Percentiles rank a stretch among this genome's conserved stretches.
Evolutionary conservation across 129 eudicot genomes (phyloP).

Genomic region (Ambrosia artemisiifolia): DNA sequence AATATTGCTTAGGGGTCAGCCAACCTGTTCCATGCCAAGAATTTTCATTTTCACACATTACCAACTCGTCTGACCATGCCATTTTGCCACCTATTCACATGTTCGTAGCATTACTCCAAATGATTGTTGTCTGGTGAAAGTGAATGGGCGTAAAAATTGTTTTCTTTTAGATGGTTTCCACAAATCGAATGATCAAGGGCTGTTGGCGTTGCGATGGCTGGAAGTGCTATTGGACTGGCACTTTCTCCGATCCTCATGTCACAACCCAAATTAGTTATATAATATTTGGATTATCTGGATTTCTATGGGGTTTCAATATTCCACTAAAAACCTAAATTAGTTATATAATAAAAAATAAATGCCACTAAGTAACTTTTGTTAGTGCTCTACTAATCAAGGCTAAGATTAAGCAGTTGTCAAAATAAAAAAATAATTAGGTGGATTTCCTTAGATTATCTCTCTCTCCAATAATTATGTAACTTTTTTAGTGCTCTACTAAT

Average conservation of each 20-base stretch:
- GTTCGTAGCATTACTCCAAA: background rate
- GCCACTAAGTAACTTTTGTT: too few species aligned
- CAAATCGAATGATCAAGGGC: conserved; percentile 81
- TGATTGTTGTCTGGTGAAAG: conserved; percentile 9
- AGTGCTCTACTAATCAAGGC: too few species aligned
- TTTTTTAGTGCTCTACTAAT: too few species aligned
- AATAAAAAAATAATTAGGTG: too few species aligned
- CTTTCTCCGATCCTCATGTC: conserved; percentile 98
- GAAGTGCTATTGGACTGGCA: conserved; percentile 97
- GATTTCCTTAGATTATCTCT: too few species aligned
- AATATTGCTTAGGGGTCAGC: background rate
- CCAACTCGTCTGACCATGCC: background rate
- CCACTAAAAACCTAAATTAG: too few species aligned
- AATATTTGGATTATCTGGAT: conserved; percentile 88
- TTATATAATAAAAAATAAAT: too few species aligned
- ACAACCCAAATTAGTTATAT: conserved; percentile 94
- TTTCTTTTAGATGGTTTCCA: conserved; percentile 85
- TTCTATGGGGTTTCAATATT: conserved; percentile 86
- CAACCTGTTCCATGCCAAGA: background rate
- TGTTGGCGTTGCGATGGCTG: conserved; percentile 99
- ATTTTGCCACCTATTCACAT: background rate
- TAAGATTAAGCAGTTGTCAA: too few species aligned
- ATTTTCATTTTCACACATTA: background rate
- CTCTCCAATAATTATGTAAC: too few species aligned
- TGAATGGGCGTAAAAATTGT: background rate